Percentiles rank a stretch among this genome's conserved stretches.
phyloP scores from a whole-genome alignment of 768 basidiomycete genomes.

The Lepiota venenata region DNA sequence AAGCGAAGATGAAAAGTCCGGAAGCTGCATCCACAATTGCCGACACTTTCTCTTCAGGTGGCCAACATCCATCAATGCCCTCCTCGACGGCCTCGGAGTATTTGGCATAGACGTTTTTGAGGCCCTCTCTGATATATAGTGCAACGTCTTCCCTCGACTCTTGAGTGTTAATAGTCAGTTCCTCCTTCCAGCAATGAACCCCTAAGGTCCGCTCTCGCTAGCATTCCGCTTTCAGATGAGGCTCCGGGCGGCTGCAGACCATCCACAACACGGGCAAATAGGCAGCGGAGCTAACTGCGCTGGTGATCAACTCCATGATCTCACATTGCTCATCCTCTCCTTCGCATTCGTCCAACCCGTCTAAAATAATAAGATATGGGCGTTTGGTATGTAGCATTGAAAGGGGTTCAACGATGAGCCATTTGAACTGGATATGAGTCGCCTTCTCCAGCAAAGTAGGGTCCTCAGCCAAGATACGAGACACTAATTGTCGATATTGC shows the following conservation, averaged over 20 bases:
- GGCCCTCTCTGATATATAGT: too few species aligned
- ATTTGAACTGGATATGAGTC: constrained; percentile 7
- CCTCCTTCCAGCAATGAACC: background rate
- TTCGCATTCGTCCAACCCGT: constrained; percentile 19
- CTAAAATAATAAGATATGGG: constrained; percentile 14
- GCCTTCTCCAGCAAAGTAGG: constrained; percentile 4
- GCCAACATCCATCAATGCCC: background rate
- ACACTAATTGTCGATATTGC: background rate
- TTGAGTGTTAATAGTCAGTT: background rate
- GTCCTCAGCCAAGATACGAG: constrained; percentile 1
- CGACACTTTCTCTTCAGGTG: background rate
- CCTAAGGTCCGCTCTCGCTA: background rate
- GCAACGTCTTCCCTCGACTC: too few species aligned
- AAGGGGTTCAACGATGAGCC: constrained; percentile 11
- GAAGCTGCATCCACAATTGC: background rate
- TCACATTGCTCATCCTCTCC: constrained; percentile 5
- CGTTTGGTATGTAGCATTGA: background rate
- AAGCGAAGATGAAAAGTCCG: background rate
- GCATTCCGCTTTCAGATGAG: background rate
- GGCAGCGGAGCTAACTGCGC: background rate
- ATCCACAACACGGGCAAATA: background rate
- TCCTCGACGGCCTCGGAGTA: too few species aligned
- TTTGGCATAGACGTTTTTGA: too few species aligned
- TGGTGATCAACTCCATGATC: constrained; percentile 5
- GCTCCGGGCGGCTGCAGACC: background rate